Conservation (phyloP, 2,329 filamentous ascomycete genomes). For the Claviceps purpurea region DNA sequence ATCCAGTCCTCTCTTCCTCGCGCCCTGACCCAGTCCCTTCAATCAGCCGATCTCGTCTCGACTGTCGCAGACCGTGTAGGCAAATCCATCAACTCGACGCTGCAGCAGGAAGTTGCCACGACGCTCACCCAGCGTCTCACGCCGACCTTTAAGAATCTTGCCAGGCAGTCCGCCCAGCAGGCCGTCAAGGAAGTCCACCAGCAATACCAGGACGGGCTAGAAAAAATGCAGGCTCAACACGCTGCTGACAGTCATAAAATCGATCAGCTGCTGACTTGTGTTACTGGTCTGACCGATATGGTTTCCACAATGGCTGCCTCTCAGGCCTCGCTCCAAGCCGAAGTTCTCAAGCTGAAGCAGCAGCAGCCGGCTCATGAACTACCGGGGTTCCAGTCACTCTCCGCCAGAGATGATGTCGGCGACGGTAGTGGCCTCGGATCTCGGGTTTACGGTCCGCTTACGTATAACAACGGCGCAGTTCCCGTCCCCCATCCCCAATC, state of each 20-base stretch:
- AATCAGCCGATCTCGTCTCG: conserved; percentile 60
- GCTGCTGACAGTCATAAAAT: conserved; percentile 49
- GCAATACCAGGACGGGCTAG: conserved; percentile 37
- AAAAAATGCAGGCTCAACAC: conserved; percentile 36
- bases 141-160: conserved; percentile 51
- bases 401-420: not conserved
- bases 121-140: conserved; percentile 50
- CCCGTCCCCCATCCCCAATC: conserved; percentile 13
- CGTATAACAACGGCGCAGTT: conserved; percentile 15
- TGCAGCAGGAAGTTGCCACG: conserved; percentile 56
- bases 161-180: conserved; percentile 53
- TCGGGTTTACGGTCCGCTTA: conserved; percentile 3
- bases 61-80: conserved; percentile 56
- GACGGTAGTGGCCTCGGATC: not conserved
- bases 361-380: conserved; percentile 33
- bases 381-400: conserved; percentile 9
- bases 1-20: conserved; percentile 58
- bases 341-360: conserved; percentile 44
- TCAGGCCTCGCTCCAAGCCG: conserved; percentile 56
- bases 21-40: conserved; percentile 39
- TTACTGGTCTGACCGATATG: conserved; percentile 53
- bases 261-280: conserved; percentile 54
- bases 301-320: conserved; percentile 55
- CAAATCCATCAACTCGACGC: conserved; percentile 48
- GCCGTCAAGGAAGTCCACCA: conserved; percentile 56